These are phyloP conservation scores for Limnanthes douglasii DNA, from an alignment of 345 rosid species.

Conservation along the genomic window DNA sequence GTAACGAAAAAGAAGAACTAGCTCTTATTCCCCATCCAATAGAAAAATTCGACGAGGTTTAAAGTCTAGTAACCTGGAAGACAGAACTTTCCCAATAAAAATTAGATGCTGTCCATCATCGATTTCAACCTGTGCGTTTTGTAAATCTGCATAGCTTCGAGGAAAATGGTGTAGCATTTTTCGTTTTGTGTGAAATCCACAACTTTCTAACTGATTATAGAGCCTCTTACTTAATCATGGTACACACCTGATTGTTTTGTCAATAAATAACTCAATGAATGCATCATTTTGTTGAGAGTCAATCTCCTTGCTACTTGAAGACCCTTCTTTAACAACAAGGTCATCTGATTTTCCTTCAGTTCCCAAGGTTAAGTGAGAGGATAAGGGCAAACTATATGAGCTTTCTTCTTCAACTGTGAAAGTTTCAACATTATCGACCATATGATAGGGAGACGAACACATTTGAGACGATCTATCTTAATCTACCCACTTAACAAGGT, in stretches of 20 bases:
- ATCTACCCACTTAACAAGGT: slow-evolving; percentile 33
- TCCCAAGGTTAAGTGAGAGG: slow-evolving; percentile 12
- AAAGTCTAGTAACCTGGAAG: slow-evolving; percentile 77
- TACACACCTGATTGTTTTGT: slow-evolving; percentile 31
- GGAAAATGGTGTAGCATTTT: slow-evolving; percentile 88
- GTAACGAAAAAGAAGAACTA: slow-evolving; percentile 47
- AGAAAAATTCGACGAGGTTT: too few species aligned
- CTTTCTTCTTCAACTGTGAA: slow-evolving; percentile 21
- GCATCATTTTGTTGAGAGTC: slow-evolving; percentile 9
- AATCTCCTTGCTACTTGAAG: slow-evolving; percentile 8
- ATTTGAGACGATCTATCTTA: slow-evolving; percentile 22
- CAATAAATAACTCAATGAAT: slow-evolving; percentile 28
- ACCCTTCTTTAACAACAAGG: slow-evolving; percentile 8
- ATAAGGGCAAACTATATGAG: slow-evolving; percentile 10
- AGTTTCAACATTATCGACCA: slow-evolving; percentile 20
- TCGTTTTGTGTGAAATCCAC: slow-evolving; percentile 82
- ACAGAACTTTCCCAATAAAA: slow-evolving; percentile 57
- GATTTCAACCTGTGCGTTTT: slow-evolving; percentile 58
- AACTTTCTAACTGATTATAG: slow-evolving; percentile 37
- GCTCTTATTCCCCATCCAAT: slow-evolving; percentile 75
- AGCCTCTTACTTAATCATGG: slow-evolving; percentile 64
- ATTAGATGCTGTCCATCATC: slow-evolving; percentile 84
- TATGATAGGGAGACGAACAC: slow-evolving; percentile 26
- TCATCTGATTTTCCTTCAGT: slow-evolving; percentile 19
- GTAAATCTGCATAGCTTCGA: slow-evolving; percentile 83